These are phyloP conservation scores for Trichoderma gracile DNA, from an alignment of 2,329 filamentous ascomycete species.

Conservation along the genomic window DNA sequence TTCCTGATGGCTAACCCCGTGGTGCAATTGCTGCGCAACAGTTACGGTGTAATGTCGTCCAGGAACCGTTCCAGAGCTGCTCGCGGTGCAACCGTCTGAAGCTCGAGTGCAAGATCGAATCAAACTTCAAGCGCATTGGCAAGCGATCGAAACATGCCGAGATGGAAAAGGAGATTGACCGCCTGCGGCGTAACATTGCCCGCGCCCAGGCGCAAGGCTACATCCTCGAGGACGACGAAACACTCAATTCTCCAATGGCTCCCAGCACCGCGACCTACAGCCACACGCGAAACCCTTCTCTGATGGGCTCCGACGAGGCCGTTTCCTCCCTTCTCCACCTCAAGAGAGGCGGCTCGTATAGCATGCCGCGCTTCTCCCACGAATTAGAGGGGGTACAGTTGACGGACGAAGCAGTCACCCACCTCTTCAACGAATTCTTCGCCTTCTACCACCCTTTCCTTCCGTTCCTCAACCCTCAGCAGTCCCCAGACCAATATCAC, in stretches of 20 bases:
- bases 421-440: conserved; percentile 75
- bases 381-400: conserved; percentile 65
- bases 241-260: conserved; percentile 60
- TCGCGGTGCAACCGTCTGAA: conserved; percentile 76
- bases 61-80: conserved; percentile 77
- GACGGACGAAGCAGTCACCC: conserved; percentile 61
- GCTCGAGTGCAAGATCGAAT: conserved; percentile 82
- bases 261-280: conserved; percentile 54
- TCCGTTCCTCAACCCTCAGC: conserved; percentile 68
- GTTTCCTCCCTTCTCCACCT: conserved; percentile 67
- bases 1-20: conserved; percentile 11
- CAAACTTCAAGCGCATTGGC: conserved; percentile 67
- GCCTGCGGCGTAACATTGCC: conserved; percentile 61
- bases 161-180: conserved; percentile 82
- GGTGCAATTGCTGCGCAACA: conserved; percentile 38
- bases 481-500: conserved; percentile 72
- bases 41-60: conserved; percentile 81
- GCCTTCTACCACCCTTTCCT: conserved; percentile 74
- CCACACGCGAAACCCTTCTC: conserved; percentile 61
- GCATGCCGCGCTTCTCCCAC: conserved; percentile 59
- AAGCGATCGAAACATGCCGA: conserved; percentile 82
- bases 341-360: conserved; percentile 65
- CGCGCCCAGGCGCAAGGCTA: conserved; percentile 62
- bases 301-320: conserved; percentile 69
- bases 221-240: conserved; percentile 56